These are phyloP conservation scores for Pestalotiopsis sp. DNA, from an alignment of 2,329 filamentous ascomycete genomes.

Conservation along the genomic window DNA sequence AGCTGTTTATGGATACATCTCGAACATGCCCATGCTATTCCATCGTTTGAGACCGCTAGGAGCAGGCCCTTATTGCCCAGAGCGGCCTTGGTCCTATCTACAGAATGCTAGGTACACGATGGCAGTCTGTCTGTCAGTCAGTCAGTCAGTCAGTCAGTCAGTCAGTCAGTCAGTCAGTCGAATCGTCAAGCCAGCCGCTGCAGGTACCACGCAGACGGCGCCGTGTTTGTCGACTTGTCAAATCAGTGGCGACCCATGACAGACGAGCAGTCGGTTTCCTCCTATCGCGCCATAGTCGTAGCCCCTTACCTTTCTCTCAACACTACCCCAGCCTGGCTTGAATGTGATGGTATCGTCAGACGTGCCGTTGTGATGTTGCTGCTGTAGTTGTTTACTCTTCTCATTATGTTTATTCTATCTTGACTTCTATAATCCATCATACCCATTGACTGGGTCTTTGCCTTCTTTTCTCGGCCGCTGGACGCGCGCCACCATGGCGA, in stretches of 20 bases:
- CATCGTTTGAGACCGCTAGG: slow-evolving; percentile 11
- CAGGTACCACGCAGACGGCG: neutral
- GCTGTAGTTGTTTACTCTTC: neutral
- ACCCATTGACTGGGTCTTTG: slow-evolving; percentile 51
- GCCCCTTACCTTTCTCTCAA: neutral
- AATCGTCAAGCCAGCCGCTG: neutral
- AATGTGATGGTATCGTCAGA: slow-evolving; percentile 6
- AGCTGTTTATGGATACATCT: slow-evolving; percentile 7
- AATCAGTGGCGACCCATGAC: neutral
- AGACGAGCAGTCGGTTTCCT: neutral
- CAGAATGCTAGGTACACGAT: neutral
- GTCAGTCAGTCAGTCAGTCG: neutral
- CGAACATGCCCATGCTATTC: slow-evolving; percentile 14
- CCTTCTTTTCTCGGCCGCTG: slow-evolving; percentile 28
- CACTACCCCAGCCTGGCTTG: neutral
- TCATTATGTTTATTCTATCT: slow-evolving; percentile 29
- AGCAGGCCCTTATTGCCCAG: neutral
- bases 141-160: neutral
- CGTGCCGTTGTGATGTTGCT: slow-evolving; percentile 6
- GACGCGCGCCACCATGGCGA: slow-evolving; percentile 44
- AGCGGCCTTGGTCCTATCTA: neutral
- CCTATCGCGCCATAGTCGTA: neutral
- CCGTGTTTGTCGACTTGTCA: neutral
- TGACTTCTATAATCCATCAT: slow-evolving; percentile 33
- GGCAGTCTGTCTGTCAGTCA: neutral